Percentiles rank a stretch among this genome's conserved stretches.
These are phyloP conservation scores for Ilyonectria mors-panacis DNA, from an alignment of 2,329 filamentous ascomycete genomes.

Conservation along the genomic window DNA sequence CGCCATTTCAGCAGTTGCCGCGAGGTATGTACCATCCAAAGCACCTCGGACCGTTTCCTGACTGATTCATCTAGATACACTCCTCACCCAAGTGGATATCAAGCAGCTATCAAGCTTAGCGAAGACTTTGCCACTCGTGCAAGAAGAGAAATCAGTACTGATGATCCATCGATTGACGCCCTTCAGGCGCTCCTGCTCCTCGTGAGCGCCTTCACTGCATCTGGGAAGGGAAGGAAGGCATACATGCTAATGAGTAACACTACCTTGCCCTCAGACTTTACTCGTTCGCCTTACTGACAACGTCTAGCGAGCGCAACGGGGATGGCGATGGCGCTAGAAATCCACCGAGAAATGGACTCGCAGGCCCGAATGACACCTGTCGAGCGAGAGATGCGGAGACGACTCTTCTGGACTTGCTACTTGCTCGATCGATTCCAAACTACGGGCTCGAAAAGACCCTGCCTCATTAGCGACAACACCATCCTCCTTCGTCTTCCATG, in stretches of 20 bases:
- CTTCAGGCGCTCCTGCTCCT: slow-evolving; percentile 84
- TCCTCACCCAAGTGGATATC: slow-evolving; percentile 76
- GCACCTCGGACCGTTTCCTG: not conserved
- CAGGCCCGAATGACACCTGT: slow-evolving; percentile 73
- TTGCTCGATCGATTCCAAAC: slow-evolving; percentile 87
- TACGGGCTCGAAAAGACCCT: slow-evolving; percentile 85
- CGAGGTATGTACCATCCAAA: slow-evolving; percentile 63
- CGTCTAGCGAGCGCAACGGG: slow-evolving; percentile 78
- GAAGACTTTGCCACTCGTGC: slow-evolving; percentile 82
- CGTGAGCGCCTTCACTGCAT: slow-evolving; percentile 81
- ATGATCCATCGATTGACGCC: slow-evolving; percentile 85
- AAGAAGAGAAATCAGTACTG: slow-evolving; percentile 79
- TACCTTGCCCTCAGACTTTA: not conserved
- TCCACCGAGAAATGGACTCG: slow-evolving; percentile 81
- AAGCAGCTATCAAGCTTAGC: slow-evolving; percentile 76
- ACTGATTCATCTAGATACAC: slow-evolving; percentile 68
- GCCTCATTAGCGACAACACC: slow-evolving; percentile 83
- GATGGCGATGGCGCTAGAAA: slow-evolving; percentile 86
- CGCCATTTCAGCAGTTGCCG: slow-evolving; percentile 73
- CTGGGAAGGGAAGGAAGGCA: slow-evolving; percentile 85
- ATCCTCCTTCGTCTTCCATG: slow-evolving; percentile 83
- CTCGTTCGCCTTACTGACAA: slow-evolving; percentile 51
- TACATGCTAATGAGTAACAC: slow-evolving; percentile 85
- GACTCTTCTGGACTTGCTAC: slow-evolving; percentile 93
- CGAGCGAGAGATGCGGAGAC: slow-evolving; percentile 82